Evolutionary conservation across 2,329 filamentous ascomycete species (phyloP).

Genomic region (Fusarium albidum): DNA sequence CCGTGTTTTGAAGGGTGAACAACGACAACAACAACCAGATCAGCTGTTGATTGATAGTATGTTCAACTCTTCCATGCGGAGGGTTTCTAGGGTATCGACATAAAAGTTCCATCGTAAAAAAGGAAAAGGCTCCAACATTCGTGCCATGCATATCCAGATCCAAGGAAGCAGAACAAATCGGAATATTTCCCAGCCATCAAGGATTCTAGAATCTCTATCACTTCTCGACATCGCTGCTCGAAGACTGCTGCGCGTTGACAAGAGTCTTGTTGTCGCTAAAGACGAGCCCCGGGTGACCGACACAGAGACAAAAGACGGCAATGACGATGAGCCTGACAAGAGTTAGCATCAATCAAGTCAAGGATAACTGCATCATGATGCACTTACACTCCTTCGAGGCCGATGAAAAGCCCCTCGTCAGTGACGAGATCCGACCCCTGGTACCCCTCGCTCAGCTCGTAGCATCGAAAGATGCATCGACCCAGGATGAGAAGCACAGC

Average conservation of each 20-base stretch:
- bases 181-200: neutral
- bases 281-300: conserved; percentile 50
- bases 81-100: no score
- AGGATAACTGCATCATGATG: neutral
- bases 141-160: no score
- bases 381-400: conserved; percentile 59
- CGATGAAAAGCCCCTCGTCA: conserved; percentile 61
- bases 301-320: conserved; percentile 46
- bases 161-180: neutral
- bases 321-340: conserved; percentile 44
- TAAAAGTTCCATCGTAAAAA: no score
- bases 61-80: no score
- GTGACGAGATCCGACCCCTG: conserved; percentile 59
- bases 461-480: conserved; percentile 69
- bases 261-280: conserved; percentile 21
- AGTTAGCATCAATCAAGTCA: conserved; percentile 8
- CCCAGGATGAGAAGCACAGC: conserved; percentile 68
- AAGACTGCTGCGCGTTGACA: conserved; percentile 1
- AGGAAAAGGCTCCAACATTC: no score
- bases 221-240: conserved; percentile 20
- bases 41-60: no score
- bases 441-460: conserved; percentile 71
- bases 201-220: neutral
- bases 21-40: no score
- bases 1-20: no score